Conservation (phyloP, 495 filamentous ascomycete genomes). For the Penicillium malachiteum region DNA sequence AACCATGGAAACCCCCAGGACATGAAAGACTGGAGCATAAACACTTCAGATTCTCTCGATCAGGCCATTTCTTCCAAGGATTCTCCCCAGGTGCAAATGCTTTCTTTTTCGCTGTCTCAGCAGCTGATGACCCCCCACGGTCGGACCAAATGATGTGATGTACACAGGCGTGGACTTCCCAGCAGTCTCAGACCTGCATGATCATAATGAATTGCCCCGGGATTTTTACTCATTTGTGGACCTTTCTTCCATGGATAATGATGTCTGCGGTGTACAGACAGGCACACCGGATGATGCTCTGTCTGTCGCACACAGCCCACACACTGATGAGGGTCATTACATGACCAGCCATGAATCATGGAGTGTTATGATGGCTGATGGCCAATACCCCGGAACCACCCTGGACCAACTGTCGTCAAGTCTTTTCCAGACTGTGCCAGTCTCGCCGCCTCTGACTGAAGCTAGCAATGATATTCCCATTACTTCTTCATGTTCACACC, state of each 20-base stretch:
- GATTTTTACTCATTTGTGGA: constrained; percentile 47
- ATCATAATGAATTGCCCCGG: constrained; percentile 38
- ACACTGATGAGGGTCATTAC: constrained; percentile 42
- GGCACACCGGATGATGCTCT: constrained; percentile 44
- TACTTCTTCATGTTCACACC: constrained; percentile 44
- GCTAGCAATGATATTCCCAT: constrained; percentile 48
- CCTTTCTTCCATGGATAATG: constrained; percentile 46
- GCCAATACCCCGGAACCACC: constrained; percentile 38
- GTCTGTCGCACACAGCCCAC: constrained; percentile 43
- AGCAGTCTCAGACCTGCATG: constrained; percentile 39
- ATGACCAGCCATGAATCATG: constrained; percentile 37
- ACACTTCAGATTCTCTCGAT: constrained; percentile 40
- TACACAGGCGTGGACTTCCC: constrained; percentile 45
- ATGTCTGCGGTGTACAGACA: constrained; percentile 38
- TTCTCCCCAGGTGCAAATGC: constrained; percentile 47
- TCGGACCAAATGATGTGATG: constrained; percentile 47
- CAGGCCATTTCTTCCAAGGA: constrained; percentile 40
- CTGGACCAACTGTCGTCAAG: constrained; percentile 39
- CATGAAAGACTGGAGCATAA: constrained; percentile 43
- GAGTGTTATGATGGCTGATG: constrained; percentile 42
- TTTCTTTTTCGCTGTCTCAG: constrained; percentile 47
- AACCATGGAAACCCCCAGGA: constrained; percentile 38
- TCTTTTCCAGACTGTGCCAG: constrained; percentile 41
- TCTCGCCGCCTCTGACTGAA: constrained; percentile 48
- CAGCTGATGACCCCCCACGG: constrained; percentile 44